Percentiles rank a stretch among this genome's conserved stretches.
Evolutionary conservation across 1,139 yeast genomes (phyloP).

Genomic region (Yamadazyma mexicana): DNA sequence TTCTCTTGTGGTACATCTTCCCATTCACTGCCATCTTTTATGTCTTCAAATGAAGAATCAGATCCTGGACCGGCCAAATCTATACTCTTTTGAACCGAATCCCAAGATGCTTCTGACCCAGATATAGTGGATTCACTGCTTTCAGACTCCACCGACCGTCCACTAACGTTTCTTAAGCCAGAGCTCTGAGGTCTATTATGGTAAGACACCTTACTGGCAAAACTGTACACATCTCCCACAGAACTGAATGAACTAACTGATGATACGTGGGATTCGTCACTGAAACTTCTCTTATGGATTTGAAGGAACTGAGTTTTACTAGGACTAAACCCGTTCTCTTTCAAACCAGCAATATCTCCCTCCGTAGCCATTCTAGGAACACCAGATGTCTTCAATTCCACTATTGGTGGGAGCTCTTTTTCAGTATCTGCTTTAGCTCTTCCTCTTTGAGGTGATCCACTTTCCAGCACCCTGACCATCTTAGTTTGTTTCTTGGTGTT

Average conservation of each 20-base stretch:
- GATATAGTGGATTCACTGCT: conserved; percentile 12
- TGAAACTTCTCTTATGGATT: conserved; percentile 33
- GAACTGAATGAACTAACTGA: conserved; percentile 42
- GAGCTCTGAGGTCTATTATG: not conserved
- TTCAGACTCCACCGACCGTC: not conserved
- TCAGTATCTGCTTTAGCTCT: not conserved
- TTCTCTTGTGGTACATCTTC: not conserved
- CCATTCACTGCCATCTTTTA: not conserved
- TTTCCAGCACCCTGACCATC: conserved; percentile 6
- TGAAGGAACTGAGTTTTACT: conserved; percentile 13
- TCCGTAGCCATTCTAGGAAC: conserved; percentile 17
- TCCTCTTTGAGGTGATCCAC: conserved; percentile 4
- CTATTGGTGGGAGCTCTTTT: conserved; percentile 13
- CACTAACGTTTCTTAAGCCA: conserved; percentile 1
- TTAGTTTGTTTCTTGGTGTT: conserved; percentile 5
- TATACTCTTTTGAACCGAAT: conserved; percentile 36
- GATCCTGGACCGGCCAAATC: conserved; percentile 24
- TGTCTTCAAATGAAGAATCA: conserved; percentile 9
- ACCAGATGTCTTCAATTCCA: conserved; percentile 5
- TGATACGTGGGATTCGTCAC: conserved; percentile 41
- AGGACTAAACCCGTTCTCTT: conserved; percentile 15
- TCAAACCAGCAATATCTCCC: conserved; percentile 11
- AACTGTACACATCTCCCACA: conserved; percentile 32
- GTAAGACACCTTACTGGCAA: conserved; percentile 10
- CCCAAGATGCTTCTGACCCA: conserved; percentile 27